Base-by-base conservation (phyloP, 495 filamentous ascomycete genomes). In the Tricharina praecox region DNA sequence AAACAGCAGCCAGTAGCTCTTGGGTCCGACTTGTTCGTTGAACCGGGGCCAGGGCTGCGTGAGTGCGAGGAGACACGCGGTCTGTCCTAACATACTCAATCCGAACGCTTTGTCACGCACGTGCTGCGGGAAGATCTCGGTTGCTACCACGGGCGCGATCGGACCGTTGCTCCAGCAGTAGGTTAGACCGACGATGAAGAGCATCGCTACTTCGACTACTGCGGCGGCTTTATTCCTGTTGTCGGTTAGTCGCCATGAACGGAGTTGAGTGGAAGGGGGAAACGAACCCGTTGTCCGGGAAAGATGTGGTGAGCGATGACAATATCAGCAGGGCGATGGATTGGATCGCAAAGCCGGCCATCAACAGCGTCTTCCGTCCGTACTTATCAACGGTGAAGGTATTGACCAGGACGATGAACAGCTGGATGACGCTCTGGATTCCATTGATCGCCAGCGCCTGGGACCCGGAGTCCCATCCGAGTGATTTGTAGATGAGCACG, bases 131-230 rank as follows among this genome's bases (percentile, higher is more conserved):
- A 64, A 67, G 23, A 67, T 66, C 46, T 66, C 64, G 2, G 60
- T 50, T 1, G 64, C 60, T 3, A 66, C 52, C 1, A 56, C 52
- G 0, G 58, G 50, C 1, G 64, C 52, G 39, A 64, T 55, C 7
- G 64, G 64, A 7, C 64, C 62, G 39, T 63, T 64, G 13, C 62
- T 60, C 62, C 64, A 63, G 47, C 62, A 64, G 50, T 67, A 66
- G 0, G 62, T 64, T 32, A 66, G 35, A 0, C 61, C 64, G 28
- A 64, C 59, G 16, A 66, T 58, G 35, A 64, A 66, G 2, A 67
- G 47, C 62, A 67, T 64, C 0, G 59, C 58, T 11, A 66, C 51
- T 42, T 66, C 60, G 1, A 54, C 62, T 11, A 66, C 47, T 20
- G 58, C 63, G 2, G 63, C 64, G 24, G 58, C 44, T 19, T 55